Conservation (phyloP, 2,329 filamentous ascomycete species). For the Orbilia oligospora region DNA sequence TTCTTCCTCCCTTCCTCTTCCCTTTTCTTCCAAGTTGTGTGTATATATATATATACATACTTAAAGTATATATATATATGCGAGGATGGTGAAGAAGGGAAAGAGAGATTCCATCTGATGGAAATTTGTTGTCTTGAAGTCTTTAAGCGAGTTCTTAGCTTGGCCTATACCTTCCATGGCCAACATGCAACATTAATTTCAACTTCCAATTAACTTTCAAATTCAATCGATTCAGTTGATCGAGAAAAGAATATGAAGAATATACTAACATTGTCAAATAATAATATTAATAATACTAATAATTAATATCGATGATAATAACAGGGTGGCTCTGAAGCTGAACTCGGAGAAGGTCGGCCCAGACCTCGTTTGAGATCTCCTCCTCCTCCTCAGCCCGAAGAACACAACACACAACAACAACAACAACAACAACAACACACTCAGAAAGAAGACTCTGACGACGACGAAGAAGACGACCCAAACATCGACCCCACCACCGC, state of each 20-base stretch:
- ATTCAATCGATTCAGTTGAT: background rate
- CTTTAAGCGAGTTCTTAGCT: conserved; percentile 53
- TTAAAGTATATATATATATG: too few relatives aligned
- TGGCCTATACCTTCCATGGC: too few relatives aligned
- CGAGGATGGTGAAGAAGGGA: background rate
- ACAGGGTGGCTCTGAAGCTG: background rate
- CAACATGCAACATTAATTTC: too few relatives aligned
- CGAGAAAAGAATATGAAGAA: too few relatives aligned
- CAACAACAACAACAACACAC: too few relatives aligned
- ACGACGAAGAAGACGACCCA: background rate
- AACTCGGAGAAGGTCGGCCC: background rate
- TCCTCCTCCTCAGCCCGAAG: background rate
- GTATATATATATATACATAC: too few relatives aligned
- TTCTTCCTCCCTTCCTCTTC: background rate
- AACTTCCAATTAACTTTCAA: too few relatives aligned
- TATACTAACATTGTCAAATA: too few relatives aligned
- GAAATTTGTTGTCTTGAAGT: conserved; percentile 34
- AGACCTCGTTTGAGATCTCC: background rate
- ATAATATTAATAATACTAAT: too few relatives aligned
- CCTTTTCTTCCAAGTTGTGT: too few relatives aligned
- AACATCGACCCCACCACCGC: conserved; percentile 6
- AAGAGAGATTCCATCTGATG: background rate
- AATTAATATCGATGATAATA: too few relatives aligned
- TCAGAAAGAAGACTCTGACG: background rate
- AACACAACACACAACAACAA: too few relatives aligned